phyloP scores from a whole-genome alignment of 352 stramenopile genomes.

The Phytophthora cryptogea region DNA sequence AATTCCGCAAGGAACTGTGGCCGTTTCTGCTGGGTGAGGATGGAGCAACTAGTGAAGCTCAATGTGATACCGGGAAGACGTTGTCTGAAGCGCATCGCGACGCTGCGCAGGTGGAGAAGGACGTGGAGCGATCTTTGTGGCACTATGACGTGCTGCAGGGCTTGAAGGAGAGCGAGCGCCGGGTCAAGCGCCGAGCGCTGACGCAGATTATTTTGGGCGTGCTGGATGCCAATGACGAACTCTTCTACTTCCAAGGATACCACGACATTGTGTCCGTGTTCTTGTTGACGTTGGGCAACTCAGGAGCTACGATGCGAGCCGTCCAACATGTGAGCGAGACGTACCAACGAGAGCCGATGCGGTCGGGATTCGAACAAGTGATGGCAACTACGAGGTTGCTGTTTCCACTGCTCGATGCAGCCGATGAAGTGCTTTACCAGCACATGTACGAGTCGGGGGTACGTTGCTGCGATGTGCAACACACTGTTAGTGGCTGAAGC shows the following conservation, averaged over 20 bases:
- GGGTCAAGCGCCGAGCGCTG: constrained; percentile 59
- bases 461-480: constrained; percentile 21
- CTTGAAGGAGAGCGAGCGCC: constrained; percentile 69
- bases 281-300: constrained; percentile 77
- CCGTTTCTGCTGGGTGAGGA: constrained; percentile 48
- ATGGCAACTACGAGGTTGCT: constrained; percentile 69
- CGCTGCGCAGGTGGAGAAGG: constrained; percentile 75
- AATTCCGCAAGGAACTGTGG: constrained; percentile 70
- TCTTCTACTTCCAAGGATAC: constrained; percentile 92
- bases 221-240: constrained; percentile 45
- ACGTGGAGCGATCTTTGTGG: constrained; percentile 87
- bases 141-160: constrained; percentile 72
- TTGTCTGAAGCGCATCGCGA: constrained; percentile 48
- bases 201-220: constrained; percentile 65
- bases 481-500: neutral
- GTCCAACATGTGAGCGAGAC: constrained; percentile 78
- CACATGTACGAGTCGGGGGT: constrained; percentile 68
- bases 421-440: constrained; percentile 65
- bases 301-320: constrained; percentile 61
- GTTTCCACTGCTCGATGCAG: constrained; percentile 67
- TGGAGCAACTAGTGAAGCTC: neutral
- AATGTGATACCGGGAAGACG: constrained; percentile 12
- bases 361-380: constrained; percentile 80
- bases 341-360: constrained; percentile 91
- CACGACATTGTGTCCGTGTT: constrained; percentile 93